Evolutionary conservation across 306 rosid genomes (phyloP).

Genomic region (Carpinus viminea): DNA sequence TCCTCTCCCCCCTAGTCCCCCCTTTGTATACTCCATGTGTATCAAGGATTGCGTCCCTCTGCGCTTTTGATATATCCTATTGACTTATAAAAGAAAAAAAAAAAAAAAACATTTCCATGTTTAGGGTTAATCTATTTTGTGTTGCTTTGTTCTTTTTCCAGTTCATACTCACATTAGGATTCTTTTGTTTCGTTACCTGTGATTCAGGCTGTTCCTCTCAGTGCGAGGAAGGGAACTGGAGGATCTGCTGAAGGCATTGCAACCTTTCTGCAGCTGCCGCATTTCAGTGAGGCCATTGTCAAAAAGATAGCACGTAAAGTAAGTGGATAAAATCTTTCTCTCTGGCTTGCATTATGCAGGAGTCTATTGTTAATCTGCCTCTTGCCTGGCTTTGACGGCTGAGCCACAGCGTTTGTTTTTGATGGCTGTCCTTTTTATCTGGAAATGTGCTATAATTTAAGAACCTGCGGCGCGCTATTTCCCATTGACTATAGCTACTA

Average conservation of each 20-base stretch:
- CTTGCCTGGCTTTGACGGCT: conserved; percentile 1
- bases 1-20: no score
- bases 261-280: conserved; percentile 96
- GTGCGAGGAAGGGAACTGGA: conserved; percentile 83
- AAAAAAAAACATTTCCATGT: neutral
- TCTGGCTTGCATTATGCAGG: neutral
- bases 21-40: no score
- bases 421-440: neutral
- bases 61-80: no score
- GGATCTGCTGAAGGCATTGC: conserved; percentile 96
- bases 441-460: neutral
- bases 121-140: neutral
- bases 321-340: conserved; percentile 13
- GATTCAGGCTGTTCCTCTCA: conserved; percentile 93
- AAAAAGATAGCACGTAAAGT: conserved; percentile 98
- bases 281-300: conserved; percentile 74
- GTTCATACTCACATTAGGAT: conserved; percentile 11
- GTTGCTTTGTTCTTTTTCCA: conserved; percentile 1
- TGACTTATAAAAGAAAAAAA: no score
- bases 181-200: conserved; percentile 22
- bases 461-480: neutral
- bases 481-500: no score
- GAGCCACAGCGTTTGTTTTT: neutral
- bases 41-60: no score
- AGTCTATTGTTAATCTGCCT: conserved; percentile 19